Conservation (phyloP, 2,329 filamentous ascomycete genomes). For the Talaromyces sp. region DNA sequence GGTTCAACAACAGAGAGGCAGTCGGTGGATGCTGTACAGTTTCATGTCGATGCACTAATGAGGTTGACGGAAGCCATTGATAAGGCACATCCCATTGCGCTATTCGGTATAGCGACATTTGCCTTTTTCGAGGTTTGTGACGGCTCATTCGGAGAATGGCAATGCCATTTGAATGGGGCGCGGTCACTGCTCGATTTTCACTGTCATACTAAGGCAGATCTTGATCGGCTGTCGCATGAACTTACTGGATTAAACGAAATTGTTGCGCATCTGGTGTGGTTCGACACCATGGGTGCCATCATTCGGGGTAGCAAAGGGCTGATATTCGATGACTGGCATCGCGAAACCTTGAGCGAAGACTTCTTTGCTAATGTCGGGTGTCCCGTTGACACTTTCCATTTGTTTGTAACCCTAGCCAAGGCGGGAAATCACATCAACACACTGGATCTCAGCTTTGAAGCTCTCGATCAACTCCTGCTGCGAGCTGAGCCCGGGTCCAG, state of each 20-base stretch:
- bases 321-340: conserved; percentile 43
- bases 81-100: conserved; percentile 38
- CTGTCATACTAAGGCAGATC: conserved; percentile 31
- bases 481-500: conserved; percentile 8
- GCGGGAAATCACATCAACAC: conserved; percentile 12
- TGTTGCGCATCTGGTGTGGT: conserved; percentile 40
- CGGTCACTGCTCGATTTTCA: conserved; percentile 40
- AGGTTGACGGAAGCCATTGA: conserved; percentile 38
- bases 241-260: conserved; percentile 38
- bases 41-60: conserved; percentile 32
- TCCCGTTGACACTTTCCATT: conserved; percentile 33
- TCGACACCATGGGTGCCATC: conserved; percentile 34
- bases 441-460: conserved; percentile 13
- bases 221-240: conserved; percentile 28
- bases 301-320: conserved; percentile 19
- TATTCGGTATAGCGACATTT: conserved; percentile 43
- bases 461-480: conserved; percentile 18
- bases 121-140: conserved; percentile 44
- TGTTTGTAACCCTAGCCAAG: conserved; percentile 33
- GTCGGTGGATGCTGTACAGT: conserved; percentile 20
- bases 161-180: conserved; percentile 38
- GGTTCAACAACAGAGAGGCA: conserved; percentile 10
- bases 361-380: conserved; percentile 40
- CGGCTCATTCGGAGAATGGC: conserved; percentile 37
- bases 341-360: conserved; percentile 26